These are phyloP conservation scores for Diaporthe sp. DNA, from an alignment of 2,329 filamentous ascomycete species.

Conservation along the genomic window DNA sequence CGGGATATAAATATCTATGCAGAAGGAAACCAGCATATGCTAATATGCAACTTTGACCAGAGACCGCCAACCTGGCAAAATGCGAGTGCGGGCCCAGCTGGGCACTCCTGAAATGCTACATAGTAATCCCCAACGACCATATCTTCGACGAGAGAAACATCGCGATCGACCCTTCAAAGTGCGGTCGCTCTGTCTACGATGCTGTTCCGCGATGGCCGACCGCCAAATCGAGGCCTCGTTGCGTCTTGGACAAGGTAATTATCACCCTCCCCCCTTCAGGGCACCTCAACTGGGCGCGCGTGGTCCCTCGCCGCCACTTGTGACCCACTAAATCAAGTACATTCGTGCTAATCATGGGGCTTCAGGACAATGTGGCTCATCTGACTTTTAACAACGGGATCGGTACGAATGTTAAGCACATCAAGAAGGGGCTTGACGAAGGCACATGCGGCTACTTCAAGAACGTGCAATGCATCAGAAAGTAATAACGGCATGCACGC, in stretches of 20 bases:
- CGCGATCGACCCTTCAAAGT: accelerated
- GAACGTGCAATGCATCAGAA: neutral
- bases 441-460: neutral
- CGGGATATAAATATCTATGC: too few species aligned
- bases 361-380: neutral
- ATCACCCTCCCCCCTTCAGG: neutral
- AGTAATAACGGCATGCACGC: neutral
- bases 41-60: neutral
- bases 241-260: neutral
- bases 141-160: conserved; percentile 3
- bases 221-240: neutral
- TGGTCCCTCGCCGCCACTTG: neutral
- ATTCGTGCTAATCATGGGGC: neutral
- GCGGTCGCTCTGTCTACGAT: neutral
- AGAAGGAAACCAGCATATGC: neutral
- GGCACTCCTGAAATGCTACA: neutral
- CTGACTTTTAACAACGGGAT: neutral
- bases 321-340: neutral
- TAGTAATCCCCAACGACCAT: conserved; percentile 20
- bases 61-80: neutral
- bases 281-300: neutral
- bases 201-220: neutral
- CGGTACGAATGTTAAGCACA: accelerated
- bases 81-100: neutral
- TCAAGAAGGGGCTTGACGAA: neutral